These are phyloP conservation scores for Debaryomyces subglobosus DNA, from an alignment of 1,139 yeast genomes.

Conservation along the genomic window DNA sequence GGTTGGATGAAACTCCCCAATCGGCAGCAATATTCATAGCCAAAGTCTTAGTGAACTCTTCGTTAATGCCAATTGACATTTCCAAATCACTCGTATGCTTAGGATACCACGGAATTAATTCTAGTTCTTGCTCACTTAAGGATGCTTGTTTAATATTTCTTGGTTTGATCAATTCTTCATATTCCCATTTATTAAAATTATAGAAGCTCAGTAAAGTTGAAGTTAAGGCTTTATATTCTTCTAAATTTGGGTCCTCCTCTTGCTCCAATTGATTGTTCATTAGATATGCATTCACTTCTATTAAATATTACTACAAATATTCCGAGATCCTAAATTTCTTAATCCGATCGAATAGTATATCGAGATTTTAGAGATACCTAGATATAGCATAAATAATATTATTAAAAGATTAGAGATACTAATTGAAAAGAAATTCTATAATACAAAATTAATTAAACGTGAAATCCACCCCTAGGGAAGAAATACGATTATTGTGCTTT, in stretches of 20 bases:
- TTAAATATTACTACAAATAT: background rate
- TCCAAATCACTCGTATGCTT: constrained; percentile 47
- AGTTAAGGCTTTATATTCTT: constrained; percentile 43
- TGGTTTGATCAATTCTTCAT: constrained; percentile 39
- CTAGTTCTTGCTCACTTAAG: constrained; percentile 43
- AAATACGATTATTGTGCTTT: constrained; percentile 4
- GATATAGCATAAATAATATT: background rate
- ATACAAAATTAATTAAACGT: background rate
- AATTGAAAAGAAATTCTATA: background rate
- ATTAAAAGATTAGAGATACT: background rate
- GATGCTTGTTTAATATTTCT: constrained; percentile 31
- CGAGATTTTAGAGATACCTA: background rate
- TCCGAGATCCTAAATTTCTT: background rate
- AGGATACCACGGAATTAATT: constrained; percentile 55
- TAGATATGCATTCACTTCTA: background rate
- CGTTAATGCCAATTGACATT: constrained; percentile 53
- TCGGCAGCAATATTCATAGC: constrained; percentile 50
- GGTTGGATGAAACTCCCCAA: constrained; percentile 55
- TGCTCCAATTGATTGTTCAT: background rate
- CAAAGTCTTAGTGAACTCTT: constrained; percentile 47
- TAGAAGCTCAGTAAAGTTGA: constrained; percentile 42
- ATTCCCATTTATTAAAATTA: constrained; percentile 38
- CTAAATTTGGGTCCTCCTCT: constrained; percentile 19
- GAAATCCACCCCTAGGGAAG: background rate
- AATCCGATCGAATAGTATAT: background rate